These are phyloP conservation scores for Candida cerambycidarum DNA, from an alignment of 805 yeast genomes.

Conservation along the genomic window DNA sequence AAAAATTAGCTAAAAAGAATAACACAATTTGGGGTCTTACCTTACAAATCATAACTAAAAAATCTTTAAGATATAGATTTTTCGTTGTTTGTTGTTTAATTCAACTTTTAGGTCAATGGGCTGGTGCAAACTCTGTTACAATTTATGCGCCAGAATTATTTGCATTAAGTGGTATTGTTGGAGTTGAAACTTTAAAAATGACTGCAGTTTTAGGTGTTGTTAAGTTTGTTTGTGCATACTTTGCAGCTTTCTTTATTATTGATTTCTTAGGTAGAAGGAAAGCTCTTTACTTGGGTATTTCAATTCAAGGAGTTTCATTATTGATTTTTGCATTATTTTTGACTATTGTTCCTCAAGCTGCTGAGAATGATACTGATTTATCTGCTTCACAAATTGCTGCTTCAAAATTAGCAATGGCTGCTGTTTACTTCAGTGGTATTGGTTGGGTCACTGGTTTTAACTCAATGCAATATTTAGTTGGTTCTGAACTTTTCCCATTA, in stretches of 20 bases:
- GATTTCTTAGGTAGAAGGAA: conserved; percentile 54
- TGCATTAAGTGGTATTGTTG: conserved; percentile 46
- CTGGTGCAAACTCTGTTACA: conserved; percentile 58
- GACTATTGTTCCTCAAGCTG: conserved; percentile 44
- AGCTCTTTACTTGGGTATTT: conserved; percentile 50
- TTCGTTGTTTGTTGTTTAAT: conserved; percentile 41
- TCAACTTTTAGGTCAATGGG: conserved; percentile 57
- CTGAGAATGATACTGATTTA: conserved; percentile 26
- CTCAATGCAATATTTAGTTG: conserved; percentile 53
- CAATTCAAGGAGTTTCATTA: conserved; percentile 42
- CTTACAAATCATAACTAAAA: conserved; percentile 18
- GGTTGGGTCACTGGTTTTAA: conserved; percentile 66
- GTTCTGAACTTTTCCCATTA: conserved; percentile 56
- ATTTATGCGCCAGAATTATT: conserved; percentile 57
- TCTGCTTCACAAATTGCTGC: conserved; percentile 35
- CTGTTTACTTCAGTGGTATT: conserved; percentile 48
- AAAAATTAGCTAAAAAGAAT: conserved; percentile 26
- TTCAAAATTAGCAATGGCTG: conserved; percentile 50
- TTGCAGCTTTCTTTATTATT: conserved; percentile 53
- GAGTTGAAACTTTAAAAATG: conserved; percentile 43
- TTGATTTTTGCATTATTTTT: conserved; percentile 50
- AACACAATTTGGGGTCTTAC: conserved; percentile 35
- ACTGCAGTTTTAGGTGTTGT: conserved; percentile 56
- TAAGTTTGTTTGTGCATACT: conserved; percentile 48
- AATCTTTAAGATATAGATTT: conserved; percentile 46